These are phyloP conservation scores for Annulohypoxylon truncatum DNA, from an alignment of 2,329 filamentous ascomycete species.

Conservation along the genomic window DNA sequence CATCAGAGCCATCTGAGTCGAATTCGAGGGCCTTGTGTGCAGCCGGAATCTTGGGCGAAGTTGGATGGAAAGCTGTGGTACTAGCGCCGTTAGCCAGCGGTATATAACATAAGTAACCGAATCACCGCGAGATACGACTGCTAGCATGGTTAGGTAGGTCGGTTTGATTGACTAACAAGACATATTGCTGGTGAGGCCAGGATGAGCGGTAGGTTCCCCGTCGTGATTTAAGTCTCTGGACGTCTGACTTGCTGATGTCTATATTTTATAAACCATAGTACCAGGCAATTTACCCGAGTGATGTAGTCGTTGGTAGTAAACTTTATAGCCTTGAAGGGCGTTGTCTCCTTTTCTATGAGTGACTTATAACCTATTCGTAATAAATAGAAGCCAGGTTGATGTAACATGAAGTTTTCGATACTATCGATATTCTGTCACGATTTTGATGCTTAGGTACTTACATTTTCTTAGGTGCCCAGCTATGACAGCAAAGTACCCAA, in stretches of 20 bases:
- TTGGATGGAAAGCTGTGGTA: conserved; percentile 47
- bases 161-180: conserved; percentile 35
- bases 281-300: not conserved
- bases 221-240: conserved; percentile 1
- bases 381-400: not conserved
- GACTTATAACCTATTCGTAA: conserved; percentile 3
- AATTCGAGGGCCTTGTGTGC: conserved; percentile 49
- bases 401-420: conserved; percentile 8
- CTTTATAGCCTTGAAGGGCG: not conserved
- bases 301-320: not conserved
- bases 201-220: conserved; percentile 3
- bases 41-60: conserved; percentile 50
- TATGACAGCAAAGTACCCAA: conserved; percentile 16
- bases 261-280: not conserved
- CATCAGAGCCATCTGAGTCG: conserved; percentile 55
- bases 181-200: conserved; percentile 20
- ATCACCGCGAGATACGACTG: conserved; percentile 1
- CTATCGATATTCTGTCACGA: conserved; percentile 2
- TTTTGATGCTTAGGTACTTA: conserved; percentile 2
- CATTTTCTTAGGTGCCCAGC: not conserved
- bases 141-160: not conserved
- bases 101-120: not conserved
- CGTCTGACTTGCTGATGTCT: conserved; percentile 4
- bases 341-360: not conserved
- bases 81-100: conserved; percentile 27